phyloP scores from a whole-genome alignment of 1,284 basidiomycete genomes.

The Calocybe gambosa region DNA sequence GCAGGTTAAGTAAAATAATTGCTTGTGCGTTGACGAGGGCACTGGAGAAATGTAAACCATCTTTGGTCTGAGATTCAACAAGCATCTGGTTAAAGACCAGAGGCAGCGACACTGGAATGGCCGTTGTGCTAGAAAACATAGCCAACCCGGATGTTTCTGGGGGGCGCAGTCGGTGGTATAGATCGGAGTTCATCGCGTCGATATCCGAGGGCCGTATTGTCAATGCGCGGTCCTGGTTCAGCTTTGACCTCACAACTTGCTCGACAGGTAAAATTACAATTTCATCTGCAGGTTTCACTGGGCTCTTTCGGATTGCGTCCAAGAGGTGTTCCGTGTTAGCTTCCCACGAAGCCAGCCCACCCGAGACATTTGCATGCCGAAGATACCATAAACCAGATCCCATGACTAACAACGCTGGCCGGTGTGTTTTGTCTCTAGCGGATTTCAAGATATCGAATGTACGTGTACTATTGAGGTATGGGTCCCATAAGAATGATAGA shows the following conservation, averaged over 20 bases:
- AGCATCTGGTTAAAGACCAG: constrained; percentile 76
- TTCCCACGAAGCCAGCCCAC: constrained; percentile 75
- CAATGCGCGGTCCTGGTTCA: constrained; percentile 55
- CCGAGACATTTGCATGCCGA: constrained; percentile 60
- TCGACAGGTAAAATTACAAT: constrained; percentile 78
- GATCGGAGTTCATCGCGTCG: constrained; percentile 84
- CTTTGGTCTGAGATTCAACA: constrained; percentile 65
- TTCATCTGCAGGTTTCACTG: constrained; percentile 51
- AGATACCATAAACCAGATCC: constrained; percentile 88
- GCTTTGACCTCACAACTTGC: constrained; percentile 51
- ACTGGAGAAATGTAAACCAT: constrained; percentile 79
- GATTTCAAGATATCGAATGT: constrained; percentile 34
- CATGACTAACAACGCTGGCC: constrained; percentile 66
- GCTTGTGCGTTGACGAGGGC: constrained; percentile 65
- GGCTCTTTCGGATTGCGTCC: constrained; percentile 35
- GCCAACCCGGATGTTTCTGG: constrained; percentile 25
- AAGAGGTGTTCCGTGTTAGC: constrained; percentile 63
- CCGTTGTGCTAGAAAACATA: constrained; percentile 14
- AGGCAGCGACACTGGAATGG: constrained; percentile 53
- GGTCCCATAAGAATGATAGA: constrained; percentile 75
- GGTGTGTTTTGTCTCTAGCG: constrained; percentile 7
- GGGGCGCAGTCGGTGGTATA: constrained; percentile 61
- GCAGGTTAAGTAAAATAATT: constrained; percentile 72
- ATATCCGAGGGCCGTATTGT: constrained; percentile 74
- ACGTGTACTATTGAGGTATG: constrained; percentile 68